Evolutionary conservation across 352 stramenopile genomes (phyloP).

Genomic region (Pythium diclinum): DNA sequence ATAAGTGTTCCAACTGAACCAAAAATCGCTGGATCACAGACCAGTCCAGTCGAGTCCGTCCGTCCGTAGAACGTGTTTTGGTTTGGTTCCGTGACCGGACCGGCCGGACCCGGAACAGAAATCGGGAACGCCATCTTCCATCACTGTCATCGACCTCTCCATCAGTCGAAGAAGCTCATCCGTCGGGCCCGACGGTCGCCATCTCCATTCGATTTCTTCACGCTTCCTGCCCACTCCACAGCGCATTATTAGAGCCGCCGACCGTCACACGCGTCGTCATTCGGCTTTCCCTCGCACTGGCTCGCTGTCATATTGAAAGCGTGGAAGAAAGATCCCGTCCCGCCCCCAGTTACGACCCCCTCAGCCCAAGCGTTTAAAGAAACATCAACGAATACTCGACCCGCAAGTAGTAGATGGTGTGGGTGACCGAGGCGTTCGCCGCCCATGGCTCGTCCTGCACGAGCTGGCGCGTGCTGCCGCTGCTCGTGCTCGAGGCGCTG

Average conservation of each 20-base stretch:
- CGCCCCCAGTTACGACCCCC: too few species aligned
- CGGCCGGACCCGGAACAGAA: neutral
- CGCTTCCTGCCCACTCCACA: neutral
- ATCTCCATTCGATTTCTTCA: neutral
- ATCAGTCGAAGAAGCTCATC: neutral
- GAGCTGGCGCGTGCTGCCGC: conserved; percentile 45
- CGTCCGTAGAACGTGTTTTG: too few species aligned
- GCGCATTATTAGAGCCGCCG: too few species aligned
- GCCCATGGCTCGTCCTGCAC: conserved; percentile 32
- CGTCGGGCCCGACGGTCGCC: too few species aligned
- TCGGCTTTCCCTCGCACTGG: neutral
- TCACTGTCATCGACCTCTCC: neutral
- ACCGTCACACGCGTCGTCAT: neutral
- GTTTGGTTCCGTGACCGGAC: neutral
- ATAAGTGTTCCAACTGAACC: neutral
- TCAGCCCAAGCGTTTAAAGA: too few species aligned
- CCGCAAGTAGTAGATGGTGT: conserved; percentile 13
- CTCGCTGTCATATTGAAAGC: neutral
- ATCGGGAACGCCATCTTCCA: neutral
- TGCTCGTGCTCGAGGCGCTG: conserved; percentile 43
- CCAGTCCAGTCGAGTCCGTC: too few species aligned
- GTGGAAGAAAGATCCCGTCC: neutral
- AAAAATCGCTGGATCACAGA: neutral
- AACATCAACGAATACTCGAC: neutral
- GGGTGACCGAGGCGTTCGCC: conserved; percentile 16